Evolutionary conservation across 495 filamentous ascomycete genomes (phyloP), one percentile per base, ranked within the genome.

Genomic region (Umbilicaria muhlenbergii): DNA sequence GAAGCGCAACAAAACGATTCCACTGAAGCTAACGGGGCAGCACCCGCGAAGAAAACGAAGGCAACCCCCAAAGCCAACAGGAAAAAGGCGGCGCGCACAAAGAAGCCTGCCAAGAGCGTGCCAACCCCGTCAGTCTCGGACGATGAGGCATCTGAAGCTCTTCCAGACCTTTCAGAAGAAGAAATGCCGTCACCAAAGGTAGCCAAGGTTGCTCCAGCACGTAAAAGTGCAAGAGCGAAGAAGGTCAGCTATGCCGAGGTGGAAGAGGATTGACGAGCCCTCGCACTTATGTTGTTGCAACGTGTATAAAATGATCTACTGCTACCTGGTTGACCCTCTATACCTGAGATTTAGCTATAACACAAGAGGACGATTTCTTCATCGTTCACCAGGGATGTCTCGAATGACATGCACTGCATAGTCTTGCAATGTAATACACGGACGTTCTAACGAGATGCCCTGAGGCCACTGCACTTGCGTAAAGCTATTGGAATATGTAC

Each of bases 201-300:
- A 14, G 18, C 39, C 12, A 37, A 32, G 34, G 36, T 34, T 28
- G 24, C 8, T 1, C 16, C 47, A 18, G 47, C 38, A 31, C 48
- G 53, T 33, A 41, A 54, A 28, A 56, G 53, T 34, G 51, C 32
- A 16, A 43, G 52, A 41, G 56, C 59, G 24, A 69, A 67, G 46
- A 64, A 63, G 47, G 55, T 69, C 12, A 67, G 59, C 32, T 71
- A 72, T 49, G 53, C 60, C n/a, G 69, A 72, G 41, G 64, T 39
- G 41, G 33, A 50, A 44, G 47, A 47, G 47, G 18, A 43, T 36
- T 16, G 45, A 45, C 31, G 21, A 46, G 8, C 8, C 24, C 5
- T 28, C 8, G 24, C 24, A 6, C 24, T 6, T 6, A 28, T 8
- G 8, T 28, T 28, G 1, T 28, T 28, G 6, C 6, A 28, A 6